Evolutionary conservation across 2,329 filamentous ascomycete genomes (phyloP).

Genomic region (Penicillium sclerotigenum): DNA sequence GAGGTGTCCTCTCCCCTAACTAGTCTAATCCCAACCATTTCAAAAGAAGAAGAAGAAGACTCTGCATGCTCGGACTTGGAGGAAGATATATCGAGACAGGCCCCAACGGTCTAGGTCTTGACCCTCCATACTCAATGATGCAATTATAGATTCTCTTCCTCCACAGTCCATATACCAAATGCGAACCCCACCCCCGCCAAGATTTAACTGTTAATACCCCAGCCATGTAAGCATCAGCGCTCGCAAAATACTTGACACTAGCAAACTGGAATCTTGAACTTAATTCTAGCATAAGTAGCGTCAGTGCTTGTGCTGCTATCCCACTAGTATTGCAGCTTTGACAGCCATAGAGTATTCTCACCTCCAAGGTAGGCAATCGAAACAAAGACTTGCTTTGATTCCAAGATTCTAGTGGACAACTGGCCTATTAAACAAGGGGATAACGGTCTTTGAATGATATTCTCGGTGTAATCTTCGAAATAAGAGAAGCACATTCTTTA

Average conservation of each 20-base stretch:
- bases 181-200: constrained; percentile 5
- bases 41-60: no score
- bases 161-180: background rate
- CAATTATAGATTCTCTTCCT: background rate
- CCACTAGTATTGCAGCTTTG: background rate
- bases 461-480: background rate
- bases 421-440: background rate
- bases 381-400: background rate
- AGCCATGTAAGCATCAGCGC: background rate
- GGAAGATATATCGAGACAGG: background rate
- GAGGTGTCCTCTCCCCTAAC: background rate
- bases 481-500: background rate
- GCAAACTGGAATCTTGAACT: background rate
- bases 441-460: background rate
- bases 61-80: background rate
- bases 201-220: background rate
- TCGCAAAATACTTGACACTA: background rate
- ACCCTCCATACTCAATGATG: background rate
- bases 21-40: no score
- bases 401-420: background rate
- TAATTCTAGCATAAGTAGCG: background rate
- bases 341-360: background rate
- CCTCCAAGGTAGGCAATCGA: background rate
- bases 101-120: constrained; percentile 3
- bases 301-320: background rate